phyloP scores from a whole-genome alignment of 225 moss, liverwort and hornwort species.

The Climacium dendroides region DNA sequence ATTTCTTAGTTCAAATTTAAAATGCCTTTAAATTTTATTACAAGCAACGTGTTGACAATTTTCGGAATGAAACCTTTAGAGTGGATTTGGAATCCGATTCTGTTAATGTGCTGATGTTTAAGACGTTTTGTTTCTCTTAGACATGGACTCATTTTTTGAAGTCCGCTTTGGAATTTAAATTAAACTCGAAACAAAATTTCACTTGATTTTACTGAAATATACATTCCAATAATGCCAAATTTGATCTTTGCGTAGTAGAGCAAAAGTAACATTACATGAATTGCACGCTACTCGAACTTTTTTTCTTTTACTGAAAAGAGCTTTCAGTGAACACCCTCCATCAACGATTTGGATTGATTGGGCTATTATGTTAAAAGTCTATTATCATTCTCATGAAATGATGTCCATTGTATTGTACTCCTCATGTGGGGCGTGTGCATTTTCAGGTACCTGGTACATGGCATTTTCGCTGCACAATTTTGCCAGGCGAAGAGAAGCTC shows the following conservation, averaged over 20 bases:
- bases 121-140: neutral
- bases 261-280: neutral
- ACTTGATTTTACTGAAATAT: neutral
- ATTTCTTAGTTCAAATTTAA: neutral
- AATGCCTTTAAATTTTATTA: neutral
- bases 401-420: neutral
- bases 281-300: neutral
- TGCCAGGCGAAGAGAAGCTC: slow-evolving; percentile 83
- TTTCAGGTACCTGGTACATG: slow-evolving; percentile 77
- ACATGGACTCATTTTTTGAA: neutral
- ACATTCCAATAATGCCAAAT: neutral
- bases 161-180: neutral
- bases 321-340: neutral
- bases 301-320: neutral
- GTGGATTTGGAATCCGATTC: neutral
- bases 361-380: neutral
- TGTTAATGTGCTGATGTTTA: neutral
- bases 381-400: neutral
- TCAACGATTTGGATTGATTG: neutral
- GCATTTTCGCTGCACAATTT: slow-evolving; percentile 78
- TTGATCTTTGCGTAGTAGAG: neutral
- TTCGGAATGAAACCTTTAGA: neutral
- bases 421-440: neutral
- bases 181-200: neutral
- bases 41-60: neutral